These are phyloP conservation scores for Funneliformis mosseae DNA, from an alignment of 192 early-diverging fungal genomes.

Conservation along the genomic window DNA sequence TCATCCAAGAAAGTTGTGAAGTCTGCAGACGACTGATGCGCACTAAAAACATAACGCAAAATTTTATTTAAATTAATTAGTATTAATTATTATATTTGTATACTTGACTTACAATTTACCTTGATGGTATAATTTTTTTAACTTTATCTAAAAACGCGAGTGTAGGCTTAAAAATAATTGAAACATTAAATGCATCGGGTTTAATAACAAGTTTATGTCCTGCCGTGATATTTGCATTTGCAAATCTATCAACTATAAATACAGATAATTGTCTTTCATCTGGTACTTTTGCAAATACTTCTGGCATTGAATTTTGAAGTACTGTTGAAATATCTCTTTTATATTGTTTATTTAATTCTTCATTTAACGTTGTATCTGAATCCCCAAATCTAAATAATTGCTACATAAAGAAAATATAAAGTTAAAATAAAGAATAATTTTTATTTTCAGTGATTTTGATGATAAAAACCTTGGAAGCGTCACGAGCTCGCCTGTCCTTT, in stretches of 20 bases:
- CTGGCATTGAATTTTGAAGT: slow-evolving; percentile 37
- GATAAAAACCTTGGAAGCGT: slow-evolving; percentile 12
- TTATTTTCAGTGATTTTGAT: slow-evolving; percentile 2
- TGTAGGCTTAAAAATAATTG: slow-evolving; percentile 71
- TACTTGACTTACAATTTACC: slow-evolving; percentile 43
- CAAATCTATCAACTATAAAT: slow-evolving; percentile 65
- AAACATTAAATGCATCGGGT: slow-evolving; percentile 70
- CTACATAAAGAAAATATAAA: slow-evolving; percentile 8
- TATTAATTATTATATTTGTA: background rate
- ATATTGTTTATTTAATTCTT: slow-evolving; percentile 39
- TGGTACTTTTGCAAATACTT: slow-evolving; percentile 25
- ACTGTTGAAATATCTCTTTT: slow-evolving; percentile 27
- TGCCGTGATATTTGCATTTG: slow-evolving; percentile 53
- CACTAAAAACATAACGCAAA: slow-evolving; percentile 39
- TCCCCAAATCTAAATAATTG: slow-evolving; percentile 45
- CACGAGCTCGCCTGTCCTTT: slow-evolving; percentile 12
- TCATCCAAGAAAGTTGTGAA: slow-evolving; percentile 74
- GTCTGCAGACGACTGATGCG: slow-evolving; percentile 41
- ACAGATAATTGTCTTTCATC: slow-evolving; percentile 29
- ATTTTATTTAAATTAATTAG: background rate
- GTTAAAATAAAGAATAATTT: background rate
- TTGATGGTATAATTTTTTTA: slow-evolving; percentile 52
- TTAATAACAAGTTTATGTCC: slow-evolving; percentile 68
- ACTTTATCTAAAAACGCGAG: slow-evolving; percentile 60
- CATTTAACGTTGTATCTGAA: slow-evolving; percentile 27